phyloP scores from a whole-genome alignment of 2,329 filamentous ascomycete genomes.

The Aspergillus eucalypticola region DNA sequence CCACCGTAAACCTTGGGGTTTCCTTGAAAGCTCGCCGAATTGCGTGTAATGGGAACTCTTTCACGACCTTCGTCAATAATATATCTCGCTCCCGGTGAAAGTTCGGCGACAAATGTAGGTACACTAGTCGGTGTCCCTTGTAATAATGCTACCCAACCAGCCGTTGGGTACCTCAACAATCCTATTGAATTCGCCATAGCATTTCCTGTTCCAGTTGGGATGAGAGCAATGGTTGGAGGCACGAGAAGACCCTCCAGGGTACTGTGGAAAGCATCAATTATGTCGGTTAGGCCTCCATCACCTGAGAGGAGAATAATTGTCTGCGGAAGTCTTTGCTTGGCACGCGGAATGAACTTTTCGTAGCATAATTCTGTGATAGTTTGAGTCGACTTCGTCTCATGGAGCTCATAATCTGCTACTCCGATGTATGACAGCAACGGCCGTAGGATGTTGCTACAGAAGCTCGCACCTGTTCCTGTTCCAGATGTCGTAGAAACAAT shows the following conservation, averaged over 20 bases:
- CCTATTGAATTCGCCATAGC: constrained; percentile 46
- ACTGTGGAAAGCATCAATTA: constrained; percentile 66
- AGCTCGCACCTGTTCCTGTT: constrained; percentile 55
- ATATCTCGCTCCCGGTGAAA: constrained; percentile 58
- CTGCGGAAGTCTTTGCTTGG: constrained; percentile 51
- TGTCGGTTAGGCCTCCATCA: constrained; percentile 81
- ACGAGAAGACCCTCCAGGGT: constrained; percentile 26
- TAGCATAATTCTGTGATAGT: constrained; percentile 66
- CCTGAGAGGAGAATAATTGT: constrained; percentile 79
- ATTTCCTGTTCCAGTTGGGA: constrained; percentile 56
- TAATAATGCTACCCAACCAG: constrained; percentile 61
- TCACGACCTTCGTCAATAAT: constrained; percentile 49
- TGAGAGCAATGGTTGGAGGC: constrained; percentile 58
- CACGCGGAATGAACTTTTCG: constrained; percentile 50
- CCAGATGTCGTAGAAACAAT: constrained; percentile 70
- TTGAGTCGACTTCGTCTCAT: constrained; percentile 63
- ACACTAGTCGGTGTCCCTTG: constrained; percentile 56
- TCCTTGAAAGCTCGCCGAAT: constrained; percentile 27
- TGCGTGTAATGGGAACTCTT: constrained; percentile 31
- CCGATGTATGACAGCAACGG: constrained; percentile 56
- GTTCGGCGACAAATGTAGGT: constrained; percentile 63
- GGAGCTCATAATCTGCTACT: constrained; percentile 53
- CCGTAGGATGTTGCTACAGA: constrained; percentile 58
- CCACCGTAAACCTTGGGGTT: constrained; percentile 61
- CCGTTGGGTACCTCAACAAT: constrained; percentile 27